phyloP scores from a whole-genome alignment of 768 basidiomycete species.

The Amylocystis lapponica region DNA sequence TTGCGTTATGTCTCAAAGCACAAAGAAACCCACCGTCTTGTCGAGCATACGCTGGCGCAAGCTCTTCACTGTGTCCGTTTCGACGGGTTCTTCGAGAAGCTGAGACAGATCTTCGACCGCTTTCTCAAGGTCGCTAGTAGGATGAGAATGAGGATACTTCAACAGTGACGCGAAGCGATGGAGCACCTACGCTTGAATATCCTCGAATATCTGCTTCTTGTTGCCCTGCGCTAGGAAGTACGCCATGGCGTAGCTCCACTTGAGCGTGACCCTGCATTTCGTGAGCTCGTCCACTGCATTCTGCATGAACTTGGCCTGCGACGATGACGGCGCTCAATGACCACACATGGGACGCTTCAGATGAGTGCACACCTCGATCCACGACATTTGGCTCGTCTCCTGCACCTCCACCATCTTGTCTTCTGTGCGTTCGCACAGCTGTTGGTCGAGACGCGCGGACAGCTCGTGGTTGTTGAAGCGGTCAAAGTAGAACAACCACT shows the following conservation, averaged over 20 bases:
- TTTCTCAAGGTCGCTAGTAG: conserved; percentile 75
- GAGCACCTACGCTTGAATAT: conserved; percentile 84
- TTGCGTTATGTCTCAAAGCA: background rate
- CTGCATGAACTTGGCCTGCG: conserved; percentile 75
- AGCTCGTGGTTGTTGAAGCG: conserved; percentile 99
- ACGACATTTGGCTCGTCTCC: conserved; percentile 81
- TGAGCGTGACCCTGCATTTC: conserved; percentile 87
- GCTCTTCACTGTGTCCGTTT: conserved; percentile 71
- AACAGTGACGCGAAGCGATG: background rate
- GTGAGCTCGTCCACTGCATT: conserved; percentile 91
- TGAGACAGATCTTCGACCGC: conserved; percentile 95
- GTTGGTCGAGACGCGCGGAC: conserved; percentile 88
- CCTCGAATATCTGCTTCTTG: conserved; percentile 92
- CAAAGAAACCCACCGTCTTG: conserved; percentile 56
- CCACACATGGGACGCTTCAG: background rate
- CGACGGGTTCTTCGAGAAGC: conserved; percentile 82
- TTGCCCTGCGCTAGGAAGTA: conserved; percentile 90
- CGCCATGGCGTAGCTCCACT: conserved; percentile 99
- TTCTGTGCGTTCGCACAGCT: conserved; percentile 90
- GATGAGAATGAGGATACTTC: background rate
- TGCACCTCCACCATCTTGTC: conserved; percentile 99
- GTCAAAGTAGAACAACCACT: conserved; percentile 72
- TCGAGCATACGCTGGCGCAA: conserved; percentile 91
- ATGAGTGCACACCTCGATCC: conserved; percentile 87
- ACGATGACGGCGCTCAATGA: background rate